A percentile compares a stretch with the other conserved stretches of the same genome.
phyloP scores from a whole-genome alignment of 2,329 filamentous ascomycete species.

The Cryphonectria parasitica region DNA sequence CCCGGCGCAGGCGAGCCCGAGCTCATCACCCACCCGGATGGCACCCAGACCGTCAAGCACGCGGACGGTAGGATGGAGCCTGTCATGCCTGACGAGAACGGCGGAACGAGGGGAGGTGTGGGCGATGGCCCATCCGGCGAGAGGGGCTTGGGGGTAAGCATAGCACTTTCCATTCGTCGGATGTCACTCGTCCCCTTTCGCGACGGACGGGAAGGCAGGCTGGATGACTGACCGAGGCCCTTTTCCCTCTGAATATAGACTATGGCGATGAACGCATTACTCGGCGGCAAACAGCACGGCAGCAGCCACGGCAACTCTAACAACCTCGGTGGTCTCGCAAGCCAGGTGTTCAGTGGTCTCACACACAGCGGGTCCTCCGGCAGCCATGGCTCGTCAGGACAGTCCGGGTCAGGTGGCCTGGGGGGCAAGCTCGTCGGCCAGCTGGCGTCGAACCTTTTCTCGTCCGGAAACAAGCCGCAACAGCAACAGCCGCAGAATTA shows the following conservation, averaged over 20 bases:
- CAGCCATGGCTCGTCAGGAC: constrained; percentile 35
- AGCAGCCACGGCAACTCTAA: constrained; percentile 43
- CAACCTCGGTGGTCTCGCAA: constrained; percentile 52
- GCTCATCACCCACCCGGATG: constrained; percentile 66
- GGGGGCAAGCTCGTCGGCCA: constrained; percentile 60
- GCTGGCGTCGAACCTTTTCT: constrained; percentile 59
- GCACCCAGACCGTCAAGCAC: constrained; percentile 63
- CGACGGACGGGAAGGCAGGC: not conserved
- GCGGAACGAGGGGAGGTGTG: constrained; percentile 35
- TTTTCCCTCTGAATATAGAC: constrained; percentile 48
- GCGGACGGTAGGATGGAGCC: constrained; percentile 66
- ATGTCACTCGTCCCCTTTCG: not conserved
- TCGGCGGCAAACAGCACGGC: constrained; percentile 47
- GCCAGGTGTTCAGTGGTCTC: constrained; percentile 50
- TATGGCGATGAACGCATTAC: constrained; percentile 64
- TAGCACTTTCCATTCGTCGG: not conserved
- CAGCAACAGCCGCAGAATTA: constrained; percentile 48
- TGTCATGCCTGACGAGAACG: constrained; percentile 48
- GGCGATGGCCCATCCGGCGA: constrained; percentile 57
- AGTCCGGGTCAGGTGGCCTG: constrained; percentile 39
- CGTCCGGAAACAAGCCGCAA: constrained; percentile 52
- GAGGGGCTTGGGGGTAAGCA: constrained; percentile 67
- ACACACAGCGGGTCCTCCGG: constrained; percentile 36
- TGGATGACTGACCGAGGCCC: constrained; percentile 14
- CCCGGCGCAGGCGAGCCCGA: constrained; percentile 48